Evolutionary conservation across 176 grass and related monocot species (phyloP).

Genomic region (Phragmites australis): DNA sequence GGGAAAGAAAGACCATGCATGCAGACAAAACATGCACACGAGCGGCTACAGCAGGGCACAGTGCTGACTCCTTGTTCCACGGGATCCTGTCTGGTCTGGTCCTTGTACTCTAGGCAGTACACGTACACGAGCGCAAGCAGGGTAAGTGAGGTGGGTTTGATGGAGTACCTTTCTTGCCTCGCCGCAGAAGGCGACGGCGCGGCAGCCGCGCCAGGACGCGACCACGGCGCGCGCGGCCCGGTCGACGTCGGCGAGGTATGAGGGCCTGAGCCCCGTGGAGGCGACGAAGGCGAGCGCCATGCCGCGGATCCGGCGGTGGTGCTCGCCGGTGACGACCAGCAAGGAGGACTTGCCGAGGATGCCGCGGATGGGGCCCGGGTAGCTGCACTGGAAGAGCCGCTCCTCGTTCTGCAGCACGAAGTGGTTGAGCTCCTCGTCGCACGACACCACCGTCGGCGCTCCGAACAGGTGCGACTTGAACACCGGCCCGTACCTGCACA

Average conservation of each 20-base stretch:
- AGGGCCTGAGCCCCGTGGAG: not conserved
- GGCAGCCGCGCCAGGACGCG: conserved; percentile 21
- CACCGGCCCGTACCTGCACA: conserved; percentile 42
- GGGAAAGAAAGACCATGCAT: not conserved
- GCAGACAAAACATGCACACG: not conserved
- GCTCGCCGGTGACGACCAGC: conserved; percentile 38
- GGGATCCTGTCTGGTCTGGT: conserved; percentile 3
- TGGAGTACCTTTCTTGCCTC: conserved; percentile 35
- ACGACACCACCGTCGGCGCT: conserved; percentile 41
- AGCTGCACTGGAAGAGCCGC: conserved; percentile 37
- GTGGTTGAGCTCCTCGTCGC: conserved; percentile 41
- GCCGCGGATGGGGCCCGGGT: conserved; percentile 40
- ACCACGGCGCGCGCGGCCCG: conserved; percentile 5
- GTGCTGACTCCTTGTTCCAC: not conserved
- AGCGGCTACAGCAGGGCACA: not conserved
- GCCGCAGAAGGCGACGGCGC: not conserved
- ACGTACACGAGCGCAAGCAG: not conserved
- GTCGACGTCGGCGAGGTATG: conserved; percentile 34
- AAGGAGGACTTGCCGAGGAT: conserved; percentile 38
- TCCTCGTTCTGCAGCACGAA: conserved; percentile 54
- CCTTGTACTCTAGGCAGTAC: not conserved
- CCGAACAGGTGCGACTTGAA: conserved; percentile 48
- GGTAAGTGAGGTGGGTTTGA: too few relatives aligned
- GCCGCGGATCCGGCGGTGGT: conserved; percentile 27
- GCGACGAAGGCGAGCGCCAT: conserved; percentile 27